Base-by-base conservation (phyloP, 805 yeast species). In the Starmerella bacillaris region DNA sequence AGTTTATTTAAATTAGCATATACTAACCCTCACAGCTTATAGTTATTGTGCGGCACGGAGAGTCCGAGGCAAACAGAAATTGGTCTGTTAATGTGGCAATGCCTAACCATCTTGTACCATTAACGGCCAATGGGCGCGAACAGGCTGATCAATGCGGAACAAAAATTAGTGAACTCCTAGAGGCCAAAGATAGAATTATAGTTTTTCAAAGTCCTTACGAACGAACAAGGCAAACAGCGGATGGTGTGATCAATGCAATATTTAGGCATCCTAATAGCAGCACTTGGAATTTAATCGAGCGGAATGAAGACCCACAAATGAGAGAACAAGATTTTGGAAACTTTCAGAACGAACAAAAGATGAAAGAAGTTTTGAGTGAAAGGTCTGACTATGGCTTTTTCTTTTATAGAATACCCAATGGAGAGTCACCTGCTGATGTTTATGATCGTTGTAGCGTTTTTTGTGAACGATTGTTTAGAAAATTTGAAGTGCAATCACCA, bases 241-340 rank as follows among this genome's bases (percentile, higher is more conserved):
- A 75, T 35, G 75, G 76, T 17, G 66, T 84, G 6, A 51, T 77
- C 2, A 76, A 74, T 2, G 63, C 72, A 41, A 58, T 57, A 4
- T 15, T 14, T 24, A 16, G 5, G 6, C 24, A 33, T 15, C 18
- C n/a, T 18, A 14, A 12, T 7, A 33, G 24, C 19, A 7, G 51
- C 18, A 54, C 49, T 7, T 59, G 61, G 4, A 61, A 65, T 26
- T 68, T 77, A 2, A 66, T 71, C 2, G 35, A 32, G 11, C 18
- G 43, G 8, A 3, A 21, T 45, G 95, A 84, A 53, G 95, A 84
- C 51, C 93, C 94, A 9, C 59, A 94, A 36, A 70, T 84, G 69
- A 64, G 95, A 42, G 95, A 84, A 51, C 95, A 84, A 55, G 95
- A 84, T 54, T 84, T 84, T 51, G 95, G 95, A 16, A 83, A 83